A percentile compares a stretch with the other conserved stretches of the same genome.
Evolutionary conservation across 345 rosid genomes (phyloP).

Genomic region (Reutealis trisperma): DNA sequence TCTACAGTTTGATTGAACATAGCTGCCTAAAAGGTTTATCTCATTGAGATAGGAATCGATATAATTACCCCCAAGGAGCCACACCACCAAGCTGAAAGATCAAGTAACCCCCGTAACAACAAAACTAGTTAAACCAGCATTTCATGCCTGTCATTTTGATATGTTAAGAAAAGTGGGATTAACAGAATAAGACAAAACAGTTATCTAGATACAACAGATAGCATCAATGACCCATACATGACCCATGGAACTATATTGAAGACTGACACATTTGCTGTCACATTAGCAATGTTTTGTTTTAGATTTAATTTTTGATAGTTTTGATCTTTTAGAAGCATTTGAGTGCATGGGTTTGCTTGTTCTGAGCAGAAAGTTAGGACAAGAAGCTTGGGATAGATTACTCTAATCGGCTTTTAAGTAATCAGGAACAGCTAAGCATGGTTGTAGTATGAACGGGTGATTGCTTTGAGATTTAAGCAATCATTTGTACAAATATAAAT

Average conservation of each 20-base stretch:
- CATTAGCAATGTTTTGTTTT: too few relatives aligned
- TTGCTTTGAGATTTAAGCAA: too few relatives aligned
- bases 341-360: too few relatives aligned
- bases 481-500: too few relatives aligned
- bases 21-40: neutral
- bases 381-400: too few relatives aligned
- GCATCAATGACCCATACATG: neutral
- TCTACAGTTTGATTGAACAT: neutral
- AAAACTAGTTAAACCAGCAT: neutral
- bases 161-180: neutral
- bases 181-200: neutral
- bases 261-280: too few relatives aligned
- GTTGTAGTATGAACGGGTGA: too few relatives aligned
- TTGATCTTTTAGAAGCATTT: too few relatives aligned
- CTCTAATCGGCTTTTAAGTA: too few relatives aligned
- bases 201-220: neutral
- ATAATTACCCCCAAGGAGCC: neutral
- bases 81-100: neutral
- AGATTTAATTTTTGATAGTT: too few relatives aligned
- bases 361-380: too few relatives aligned
- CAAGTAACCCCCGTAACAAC: neutral
- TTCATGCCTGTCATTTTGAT: neutral
- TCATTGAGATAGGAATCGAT: neutral
- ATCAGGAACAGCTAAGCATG: too few relatives aligned
- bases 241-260: neutral